Evolutionary conservation across 805 yeast genomes (phyloP), one percentile per base, ranked within the genome.

Genomic region (Pichia exigua): DNA sequence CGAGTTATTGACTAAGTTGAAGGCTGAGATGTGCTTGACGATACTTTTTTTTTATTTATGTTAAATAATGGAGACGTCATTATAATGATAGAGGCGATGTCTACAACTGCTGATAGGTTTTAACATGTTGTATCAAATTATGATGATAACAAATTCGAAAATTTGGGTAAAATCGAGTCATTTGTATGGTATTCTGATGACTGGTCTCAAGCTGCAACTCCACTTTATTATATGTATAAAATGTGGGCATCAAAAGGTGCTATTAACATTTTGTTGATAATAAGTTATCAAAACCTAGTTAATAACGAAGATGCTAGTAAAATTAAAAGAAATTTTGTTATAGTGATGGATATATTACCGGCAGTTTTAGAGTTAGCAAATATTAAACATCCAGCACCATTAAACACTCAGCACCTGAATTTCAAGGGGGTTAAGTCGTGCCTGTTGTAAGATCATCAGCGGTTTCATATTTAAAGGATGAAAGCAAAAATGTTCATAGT

Each of bases 11-110:
- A 71, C 6, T 62, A 68, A 21, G 63, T 81, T 26, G 72, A 77
- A 57, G 48, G 55, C 4, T 61, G 65, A 1, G 77, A 72, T 13
- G 77, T 77, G 59, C 61, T 72, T 27, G 83, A 79, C 42, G 76
- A 81, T 63, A 80, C 85, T 0, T 68, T 79, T 57, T 68, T 80
- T n/a, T 54, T 78, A 35, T 81, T 81, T 65, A 76, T 79, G 74
- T 78, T 83, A 4, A 85, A 81, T 62, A 81, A 81, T 61, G 85
- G 85, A 24, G 85, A 85, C 5, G 85, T 81, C 60, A 82, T 85
- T 17, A 74, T 78, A 72, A 64, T 77, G 47, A 67, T 77, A 64
- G 83, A 79, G 56, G 83, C 82, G 3, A 64, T 77, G 57, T 83
- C 85, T 2, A 61, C 77, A 44, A 53, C 64, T 4, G 54, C 59